Conservation (phyloP, 768 basidiomycete species). For the Coprinopsis marcescibilis region DNA sequence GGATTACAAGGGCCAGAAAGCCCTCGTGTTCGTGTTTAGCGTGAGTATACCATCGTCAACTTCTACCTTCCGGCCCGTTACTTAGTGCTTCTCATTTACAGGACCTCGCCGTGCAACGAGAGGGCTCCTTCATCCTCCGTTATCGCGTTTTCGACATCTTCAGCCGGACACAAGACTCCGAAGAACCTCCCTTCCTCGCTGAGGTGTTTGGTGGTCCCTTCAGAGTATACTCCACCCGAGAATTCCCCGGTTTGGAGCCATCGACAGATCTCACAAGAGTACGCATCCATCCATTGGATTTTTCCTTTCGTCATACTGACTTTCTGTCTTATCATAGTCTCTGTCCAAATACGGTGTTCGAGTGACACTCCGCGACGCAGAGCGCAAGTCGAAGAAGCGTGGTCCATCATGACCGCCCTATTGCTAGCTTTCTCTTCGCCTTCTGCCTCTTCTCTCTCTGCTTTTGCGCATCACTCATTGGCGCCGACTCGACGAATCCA, state of each 20-base stretch:
- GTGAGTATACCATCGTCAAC: slow-evolving; percentile 27
- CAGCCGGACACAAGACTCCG: slow-evolving; percentile 27
- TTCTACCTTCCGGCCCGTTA: neutral
- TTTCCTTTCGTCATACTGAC: slow-evolving; percentile 7
- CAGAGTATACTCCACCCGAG: slow-evolving; percentile 66
- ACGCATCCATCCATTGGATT: too few relatives aligned
- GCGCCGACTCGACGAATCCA: neutral
- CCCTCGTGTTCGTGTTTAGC: slow-evolving; percentile 58
- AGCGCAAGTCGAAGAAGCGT: slow-evolving; percentile 34
- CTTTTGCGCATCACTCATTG: neutral
- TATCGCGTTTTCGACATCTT: slow-evolving; percentile 66
- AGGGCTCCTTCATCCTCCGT: slow-evolving; percentile 65
- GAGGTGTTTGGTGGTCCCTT: slow-evolving; percentile 64
- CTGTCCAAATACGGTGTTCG: slow-evolving; percentile 36
- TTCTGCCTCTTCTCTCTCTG: neutral
- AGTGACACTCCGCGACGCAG: slow-evolving; percentile 35
- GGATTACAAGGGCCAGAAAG: slow-evolving; percentile 47
- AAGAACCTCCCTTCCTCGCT: slow-evolving; percentile 41
- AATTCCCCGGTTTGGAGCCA: slow-evolving; percentile 64
- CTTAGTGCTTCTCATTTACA: slow-evolving; percentile 20
- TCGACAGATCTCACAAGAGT: slow-evolving; percentile 71
- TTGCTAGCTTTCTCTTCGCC: neutral
- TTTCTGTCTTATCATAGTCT: slow-evolving; percentile 16
- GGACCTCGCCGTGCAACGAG: slow-evolving; percentile 64
- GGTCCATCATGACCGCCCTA: neutral